Base-by-base conservation (phyloP, 2,329 filamentous ascomycete genomes). In the Microdochium trichocladiopsis region DNA sequence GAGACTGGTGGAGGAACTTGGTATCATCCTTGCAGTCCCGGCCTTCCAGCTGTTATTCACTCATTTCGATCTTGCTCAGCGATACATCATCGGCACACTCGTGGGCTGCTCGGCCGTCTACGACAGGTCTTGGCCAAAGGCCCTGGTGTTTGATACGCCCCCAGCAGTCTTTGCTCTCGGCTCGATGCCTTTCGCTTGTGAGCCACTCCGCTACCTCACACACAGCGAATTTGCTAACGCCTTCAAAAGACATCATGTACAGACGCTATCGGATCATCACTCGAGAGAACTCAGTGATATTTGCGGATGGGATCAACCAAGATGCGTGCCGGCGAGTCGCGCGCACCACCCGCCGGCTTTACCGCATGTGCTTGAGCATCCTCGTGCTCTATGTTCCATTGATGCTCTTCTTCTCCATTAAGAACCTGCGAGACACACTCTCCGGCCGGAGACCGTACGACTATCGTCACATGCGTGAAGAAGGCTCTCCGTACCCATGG, bases 21-120 rank as follows among this genome's bases (percentile, higher is more conserved):
- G 78, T 55, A 72, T 82, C 66, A 78, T 84, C 55, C 80, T 83
- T 51, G 72, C 77, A 1, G 53, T 79, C 3, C 79, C 79, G 0
- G 9, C 79, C 14, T 25, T 82, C 33, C 76, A 82, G 65, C 52
- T 77, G 6, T 60, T 67, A 9, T 71, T 77, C 61, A 74, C 73
- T 1, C 78, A 72, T 61, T 74, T 78, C 18, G 64, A 77, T 14
- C 67, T 75, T 3, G 60, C 66, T 2, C 70, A 76, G 52, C 69
- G 80, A 22, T 83, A 78, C 58, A 66, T 69, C 24, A 60, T 84
- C 31, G 72, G 68, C 25, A 73, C 79, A 0, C 62, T 81, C 37
- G 62, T 72, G 21, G 80, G 80, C 2, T 84, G 80, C 55, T 64
- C 60, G 18, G 74, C 70, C 58, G 56, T 68, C 9, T 72, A 71